phyloP scores from a whole-genome alignment of 106 monocot species.

The Iris macrosiphon region DNA sequence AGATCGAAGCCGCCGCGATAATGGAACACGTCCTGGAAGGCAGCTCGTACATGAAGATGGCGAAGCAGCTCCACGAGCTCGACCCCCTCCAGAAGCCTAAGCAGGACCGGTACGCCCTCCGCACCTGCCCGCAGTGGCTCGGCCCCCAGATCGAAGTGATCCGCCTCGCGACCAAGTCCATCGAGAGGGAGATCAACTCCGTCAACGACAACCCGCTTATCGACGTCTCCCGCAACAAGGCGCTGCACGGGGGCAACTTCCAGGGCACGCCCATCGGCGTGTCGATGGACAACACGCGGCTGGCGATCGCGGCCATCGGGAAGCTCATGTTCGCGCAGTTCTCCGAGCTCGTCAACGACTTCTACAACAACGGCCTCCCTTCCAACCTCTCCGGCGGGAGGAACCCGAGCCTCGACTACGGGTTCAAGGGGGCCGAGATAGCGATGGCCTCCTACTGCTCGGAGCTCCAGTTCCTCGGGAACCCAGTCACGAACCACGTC shows the following conservation, averaged over 20 bases:
- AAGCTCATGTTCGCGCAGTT: constrained; percentile 94
- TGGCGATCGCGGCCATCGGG: constrained; percentile 78
- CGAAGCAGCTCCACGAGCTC: constrained; percentile 19
- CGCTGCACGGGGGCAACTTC: constrained; percentile 95
- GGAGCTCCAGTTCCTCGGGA: constrained; percentile 80
- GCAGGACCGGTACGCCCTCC: constrained; percentile 67
- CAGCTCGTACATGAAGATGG: constrained; percentile 39
- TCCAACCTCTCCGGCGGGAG: constrained; percentile 72
- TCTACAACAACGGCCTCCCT: constrained; percentile 83
- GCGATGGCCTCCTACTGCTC: constrained; percentile 95
- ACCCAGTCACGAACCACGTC: constrained; percentile 93
- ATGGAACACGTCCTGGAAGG: constrained; percentile 62
- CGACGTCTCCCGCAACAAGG: constrained; percentile 75
- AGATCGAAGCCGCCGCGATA: constrained; percentile 53
- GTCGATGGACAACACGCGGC: constrained; percentile 82
- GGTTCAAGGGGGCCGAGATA: constrained; percentile 91
- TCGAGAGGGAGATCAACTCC: constrained; percentile 94
- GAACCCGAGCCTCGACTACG: constrained; percentile 90
- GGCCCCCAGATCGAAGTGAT: constrained; percentile 74
- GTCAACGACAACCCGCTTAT: constrained; percentile 98
- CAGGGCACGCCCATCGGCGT: constrained; percentile 96
- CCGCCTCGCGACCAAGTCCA: constrained; percentile 49
- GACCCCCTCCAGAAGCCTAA: constrained; percentile 61
- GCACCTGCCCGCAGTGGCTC: constrained; percentile 70
- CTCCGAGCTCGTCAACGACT: constrained; percentile 84